phyloP scores from a whole-genome alignment of 768 basidiomycete species.

The Leucocoprinus sp. region DNA sequence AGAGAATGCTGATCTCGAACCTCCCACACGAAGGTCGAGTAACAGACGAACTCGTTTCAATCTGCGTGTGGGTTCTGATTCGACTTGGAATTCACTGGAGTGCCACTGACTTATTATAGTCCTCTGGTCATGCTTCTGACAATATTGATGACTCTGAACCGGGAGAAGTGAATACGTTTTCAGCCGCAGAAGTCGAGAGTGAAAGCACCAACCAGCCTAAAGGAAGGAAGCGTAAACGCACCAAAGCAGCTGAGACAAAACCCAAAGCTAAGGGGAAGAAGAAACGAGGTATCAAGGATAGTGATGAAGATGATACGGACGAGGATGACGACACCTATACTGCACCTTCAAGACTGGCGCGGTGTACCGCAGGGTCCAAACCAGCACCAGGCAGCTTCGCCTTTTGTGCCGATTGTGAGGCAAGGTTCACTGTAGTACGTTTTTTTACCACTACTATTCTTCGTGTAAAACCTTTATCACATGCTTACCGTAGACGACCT shows the following conservation, averaged over 20 bases:
- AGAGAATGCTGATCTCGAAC: conserved; percentile 5
- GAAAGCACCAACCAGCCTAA: conserved; percentile 20
- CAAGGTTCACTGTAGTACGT: conserved; percentile 84
- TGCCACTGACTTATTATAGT: conserved; percentile 13
- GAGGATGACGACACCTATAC: conserved; percentile 65
- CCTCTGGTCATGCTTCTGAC: conserved; percentile 59
- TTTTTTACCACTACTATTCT: neutral
- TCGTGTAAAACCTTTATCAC: no score
- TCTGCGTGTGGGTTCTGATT: neutral
- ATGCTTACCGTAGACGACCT: conserved; percentile 59
- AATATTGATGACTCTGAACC: conserved; percentile 49
- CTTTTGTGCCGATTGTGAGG: conserved; percentile 72
- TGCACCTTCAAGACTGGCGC: conserved; percentile 47
- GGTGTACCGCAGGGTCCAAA: conserved; percentile 22
- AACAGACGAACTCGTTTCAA: conserved; percentile 10
- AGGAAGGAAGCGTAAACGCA: conserved; percentile 48
- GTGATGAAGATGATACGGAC: conserved; percentile 39
- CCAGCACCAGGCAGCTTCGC: conserved; percentile 75
- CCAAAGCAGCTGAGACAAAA: conserved; percentile 38
- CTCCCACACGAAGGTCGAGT: conserved; percentile 13
- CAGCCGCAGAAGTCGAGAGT: neutral
- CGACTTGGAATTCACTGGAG: neutral
- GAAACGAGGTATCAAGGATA: conserved; percentile 31
- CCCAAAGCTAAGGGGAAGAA: conserved; percentile 37
- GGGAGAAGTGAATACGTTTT: conserved; percentile 4